Evolutionary conservation across 257 asterid genomes (phyloP), one percentile per base, ranked within the genome.

Genomic region (Nicotiana tomentosiformis): DNA sequence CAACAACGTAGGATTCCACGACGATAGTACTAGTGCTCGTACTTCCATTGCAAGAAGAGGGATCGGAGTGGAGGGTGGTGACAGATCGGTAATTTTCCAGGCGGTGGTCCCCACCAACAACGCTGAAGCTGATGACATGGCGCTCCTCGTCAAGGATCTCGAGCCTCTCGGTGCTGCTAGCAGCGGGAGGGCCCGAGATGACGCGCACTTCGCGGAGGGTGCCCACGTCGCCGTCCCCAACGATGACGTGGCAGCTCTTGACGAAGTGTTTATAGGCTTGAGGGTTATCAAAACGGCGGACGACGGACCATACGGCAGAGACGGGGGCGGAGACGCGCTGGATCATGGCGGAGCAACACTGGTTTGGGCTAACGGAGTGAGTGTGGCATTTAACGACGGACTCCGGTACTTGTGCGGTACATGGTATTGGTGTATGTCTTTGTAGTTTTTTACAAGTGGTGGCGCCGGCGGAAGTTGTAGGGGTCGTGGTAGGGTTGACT

Each of bases 31-130:
- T 30, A 30, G 32, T 30, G 32, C 32, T 30, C 32, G 2, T 30
- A 30, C 94, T 89, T 14, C 92, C 91, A 33, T 77, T 84, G 43
- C 88, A 90, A 0, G 51, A 7, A 23, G 26, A 23, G 17, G 84
- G 84, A 35, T 90, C 85, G 33, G 83, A 80, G 85, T 93, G 97
- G 15, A 94, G 90, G 4, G 93, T 91, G 15, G 98, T 93, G 5
- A 94, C 93, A 12, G 97, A 93, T 2, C 95, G 86, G 85, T 93
- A 94, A 84, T 94, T 94, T 17, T 87, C 91, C 35, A 94, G 66
- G 29, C 97, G 91, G 88, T 94, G 98, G 90, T 90, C 97, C 14
- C 97, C 98, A 7, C 97, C 98, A 35, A 94, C 91, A 3, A 94
- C 97, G 87, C 98, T 93, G 86, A 93, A 94, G 87, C 98, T 92